Conservation (phyloP, 2,329 filamentous ascomycete species). For the Fusarium subglutinans region DNA sequence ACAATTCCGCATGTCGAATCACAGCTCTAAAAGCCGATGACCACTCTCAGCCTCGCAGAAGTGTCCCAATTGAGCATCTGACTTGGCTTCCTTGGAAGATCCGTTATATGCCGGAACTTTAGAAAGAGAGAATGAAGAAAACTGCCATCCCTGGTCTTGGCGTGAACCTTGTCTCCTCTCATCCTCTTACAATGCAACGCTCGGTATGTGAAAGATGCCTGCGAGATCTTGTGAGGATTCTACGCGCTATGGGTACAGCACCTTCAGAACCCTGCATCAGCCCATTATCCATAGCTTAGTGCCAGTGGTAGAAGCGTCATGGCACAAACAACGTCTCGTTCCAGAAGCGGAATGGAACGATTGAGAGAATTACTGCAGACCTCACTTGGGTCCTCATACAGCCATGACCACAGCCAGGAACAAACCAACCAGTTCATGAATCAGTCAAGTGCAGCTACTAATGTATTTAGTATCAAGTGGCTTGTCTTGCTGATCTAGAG, state of each 20-base stretch:
- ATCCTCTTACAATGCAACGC: slow-evolving; percentile 12
- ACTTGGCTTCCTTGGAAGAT: not conserved
- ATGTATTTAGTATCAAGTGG: not conserved
- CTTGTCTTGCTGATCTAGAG: not conserved
- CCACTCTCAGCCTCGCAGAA: not conserved
- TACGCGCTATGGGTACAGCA: slow-evolving; percentile 20
- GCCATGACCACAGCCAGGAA: not conserved
- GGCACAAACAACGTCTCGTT: slow-evolving; percentile 25
- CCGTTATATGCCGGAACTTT: not conserved
- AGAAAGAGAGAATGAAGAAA: not conserved
- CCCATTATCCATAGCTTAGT: slow-evolving; percentile 34
- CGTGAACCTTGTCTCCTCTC: not conserved
- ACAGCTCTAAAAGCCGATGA: not conserved
- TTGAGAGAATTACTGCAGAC: slow-evolving; percentile 17
- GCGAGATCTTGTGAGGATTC: not conserved
- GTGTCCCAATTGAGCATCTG: not conserved
- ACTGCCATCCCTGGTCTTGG: slow-evolving; percentile 6
- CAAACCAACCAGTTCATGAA: not conserved
- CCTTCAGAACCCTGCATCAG: slow-evolving; percentile 35
- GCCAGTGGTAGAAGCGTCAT: slow-evolving; percentile 22
- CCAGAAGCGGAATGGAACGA: slow-evolving; percentile 40
- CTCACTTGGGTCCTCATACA: not conserved
- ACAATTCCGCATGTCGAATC: not conserved
- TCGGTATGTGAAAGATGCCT: not conserved
- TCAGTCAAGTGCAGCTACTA: slow-evolving; percentile 8